Conservation (phyloP, 2,329 filamentous ascomycete genomes). For the Diaporthe velutina region DNA sequence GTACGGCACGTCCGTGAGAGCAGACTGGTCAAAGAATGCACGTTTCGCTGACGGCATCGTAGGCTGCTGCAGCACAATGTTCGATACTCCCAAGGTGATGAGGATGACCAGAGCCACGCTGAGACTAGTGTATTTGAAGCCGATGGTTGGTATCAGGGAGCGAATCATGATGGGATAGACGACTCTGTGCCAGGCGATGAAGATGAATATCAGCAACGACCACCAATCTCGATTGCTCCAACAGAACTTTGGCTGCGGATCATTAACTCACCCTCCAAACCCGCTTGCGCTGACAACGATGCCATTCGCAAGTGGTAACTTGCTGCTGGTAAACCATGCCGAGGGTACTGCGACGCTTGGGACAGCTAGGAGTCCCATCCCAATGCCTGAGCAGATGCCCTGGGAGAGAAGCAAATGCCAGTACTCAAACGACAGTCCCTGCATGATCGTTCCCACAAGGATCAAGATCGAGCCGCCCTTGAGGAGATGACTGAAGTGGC, state of each 20-base stretch:
- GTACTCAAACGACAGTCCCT: constrained; percentile 57
- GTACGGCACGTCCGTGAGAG: constrained; percentile 38
- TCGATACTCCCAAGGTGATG: constrained; percentile 35
- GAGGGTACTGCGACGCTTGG: constrained; percentile 53
- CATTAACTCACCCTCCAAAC: constrained; percentile 34
- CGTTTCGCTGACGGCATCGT: constrained; percentile 20
- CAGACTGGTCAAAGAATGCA: constrained; percentile 36
- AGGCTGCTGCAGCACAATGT: constrained; percentile 33
- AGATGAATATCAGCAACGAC: background rate
- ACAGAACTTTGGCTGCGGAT: background rate
- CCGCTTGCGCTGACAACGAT: constrained; percentile 45
- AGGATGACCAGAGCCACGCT: constrained; percentile 34
- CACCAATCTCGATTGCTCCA: background rate
- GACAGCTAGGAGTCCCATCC: constrained; percentile 50
- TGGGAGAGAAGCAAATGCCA: constrained; percentile 52
- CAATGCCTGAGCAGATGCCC: constrained; percentile 24
- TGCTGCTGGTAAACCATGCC: constrained; percentile 55
- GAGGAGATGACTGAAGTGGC: constrained; percentile 55
- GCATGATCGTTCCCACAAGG: constrained; percentile 58
- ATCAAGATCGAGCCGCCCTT: constrained; percentile 51
- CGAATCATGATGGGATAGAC: constrained; percentile 39
- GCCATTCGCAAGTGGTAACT: constrained; percentile 49
- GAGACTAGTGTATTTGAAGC: constrained; percentile 35
- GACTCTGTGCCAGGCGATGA: background rate
- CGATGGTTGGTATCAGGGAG: constrained; percentile 32